phyloP scores from a whole-genome alignment of 257 asterid species.

The Primulina eburnea region DNA sequence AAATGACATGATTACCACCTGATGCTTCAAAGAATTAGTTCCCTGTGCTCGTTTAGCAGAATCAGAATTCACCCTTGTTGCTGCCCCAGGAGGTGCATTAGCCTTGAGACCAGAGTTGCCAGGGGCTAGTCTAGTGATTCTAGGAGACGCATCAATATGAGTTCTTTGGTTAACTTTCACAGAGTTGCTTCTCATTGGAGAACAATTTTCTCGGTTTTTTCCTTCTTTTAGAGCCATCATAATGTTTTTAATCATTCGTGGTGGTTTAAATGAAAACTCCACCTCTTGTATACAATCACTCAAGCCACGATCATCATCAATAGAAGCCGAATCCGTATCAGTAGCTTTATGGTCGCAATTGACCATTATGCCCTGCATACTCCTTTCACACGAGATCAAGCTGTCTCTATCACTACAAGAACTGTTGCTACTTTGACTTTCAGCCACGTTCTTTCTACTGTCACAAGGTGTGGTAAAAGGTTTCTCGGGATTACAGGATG shows the following conservation, averaged over 20 bases:
- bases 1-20: constrained; percentile 40
- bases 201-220: constrained; percentile 68
- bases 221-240: constrained; percentile 92
- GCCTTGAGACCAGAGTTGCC: constrained; percentile 36
- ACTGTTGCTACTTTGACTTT: constrained; percentile 91
- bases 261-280: constrained; percentile 50
- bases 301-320: not conserved
- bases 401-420: constrained; percentile 90
- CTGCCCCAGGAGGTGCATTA: constrained; percentile 35
- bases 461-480: constrained; percentile 37
- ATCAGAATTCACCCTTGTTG: constrained; percentile 45
- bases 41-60: constrained; percentile 45
- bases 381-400: constrained; percentile 55
- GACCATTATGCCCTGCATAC: constrained; percentile 19
- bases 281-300: constrained; percentile 12
- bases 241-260: constrained; percentile 60
- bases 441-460: constrained; percentile 57
- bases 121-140: constrained; percentile 41
- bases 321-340: not conserved
- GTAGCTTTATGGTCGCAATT: not conserved
- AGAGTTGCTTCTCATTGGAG: constrained; percentile 70
- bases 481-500: constrained; percentile 48
- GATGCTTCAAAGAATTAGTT: constrained; percentile 60
- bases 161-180: constrained; percentile 42
- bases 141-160: constrained; percentile 54